Evolutionary conservation across 2,329 filamentous ascomycete species (phyloP).

Genomic region (Exophiala mesophila): DNA sequence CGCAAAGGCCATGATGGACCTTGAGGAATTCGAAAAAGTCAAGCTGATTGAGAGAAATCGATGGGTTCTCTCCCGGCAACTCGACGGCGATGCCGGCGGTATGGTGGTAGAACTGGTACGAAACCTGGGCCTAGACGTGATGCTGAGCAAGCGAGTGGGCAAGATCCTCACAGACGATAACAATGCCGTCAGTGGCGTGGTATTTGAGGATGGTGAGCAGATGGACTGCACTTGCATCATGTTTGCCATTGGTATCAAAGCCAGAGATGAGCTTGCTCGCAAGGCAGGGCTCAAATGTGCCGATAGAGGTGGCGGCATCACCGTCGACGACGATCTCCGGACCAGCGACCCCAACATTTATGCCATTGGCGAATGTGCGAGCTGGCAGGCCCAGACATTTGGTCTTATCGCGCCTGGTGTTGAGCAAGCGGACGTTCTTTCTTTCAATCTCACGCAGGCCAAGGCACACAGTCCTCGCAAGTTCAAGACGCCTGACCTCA

Average conservation of each 20-base stretch:
- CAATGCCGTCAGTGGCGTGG: conserved; percentile 66
- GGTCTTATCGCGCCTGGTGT: conserved; percentile 84
- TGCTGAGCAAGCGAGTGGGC: conserved; percentile 70
- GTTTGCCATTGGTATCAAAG: conserved; percentile 82
- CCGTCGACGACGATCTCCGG: conserved; percentile 59
- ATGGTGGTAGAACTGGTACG: conserved; percentile 80
- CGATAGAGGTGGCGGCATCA: conserved; percentile 68
- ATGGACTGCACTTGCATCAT: conserved; percentile 77
- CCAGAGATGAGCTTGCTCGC: conserved; percentile 71
- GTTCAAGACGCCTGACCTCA: conserved; percentile 80
- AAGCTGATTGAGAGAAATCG: conserved; percentile 75
- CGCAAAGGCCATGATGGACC: conserved; percentile 85
- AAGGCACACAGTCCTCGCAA: conserved; percentile 62
- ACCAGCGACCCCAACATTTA: conserved; percentile 72
- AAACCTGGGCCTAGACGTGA: conserved; percentile 71
- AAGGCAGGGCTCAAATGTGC: conserved; percentile 67
- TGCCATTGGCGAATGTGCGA: conserved; percentile 86
- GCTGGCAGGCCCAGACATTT: conserved; percentile 81
- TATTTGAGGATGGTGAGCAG: conserved; percentile 74
- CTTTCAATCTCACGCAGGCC: conserved; percentile 85
- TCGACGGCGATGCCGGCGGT: conserved; percentile 73
- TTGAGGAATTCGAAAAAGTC: conserved; percentile 68
- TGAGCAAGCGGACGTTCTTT: conserved; percentile 87
- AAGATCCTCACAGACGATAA: conserved; percentile 63
- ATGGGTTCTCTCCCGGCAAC: conserved; percentile 77